Evolutionary conservation across 2,329 filamentous ascomycete genomes (phyloP), one percentile per base, ranked within the genome.

Genomic region (Ambrosiella beaveri): DNA sequence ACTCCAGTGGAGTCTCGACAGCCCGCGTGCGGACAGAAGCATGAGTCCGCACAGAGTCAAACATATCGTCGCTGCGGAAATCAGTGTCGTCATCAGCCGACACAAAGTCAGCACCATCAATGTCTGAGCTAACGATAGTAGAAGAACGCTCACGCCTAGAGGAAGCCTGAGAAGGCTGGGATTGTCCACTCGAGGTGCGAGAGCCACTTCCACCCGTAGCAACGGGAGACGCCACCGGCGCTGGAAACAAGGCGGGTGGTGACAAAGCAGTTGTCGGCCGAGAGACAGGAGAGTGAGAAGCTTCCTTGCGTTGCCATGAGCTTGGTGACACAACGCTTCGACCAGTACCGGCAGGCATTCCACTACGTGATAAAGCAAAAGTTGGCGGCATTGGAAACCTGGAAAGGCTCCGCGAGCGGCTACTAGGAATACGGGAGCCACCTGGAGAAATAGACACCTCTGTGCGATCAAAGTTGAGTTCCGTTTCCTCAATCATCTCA

Each of bases 41-140:
- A 61, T 78, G 75, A 13, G 86, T 89, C 57, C 84, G 82, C 63
- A 88, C 70, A 37, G 86, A 89, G 71, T 90, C 86, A 68, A 82
- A 89, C 58, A 85, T 75, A 15, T 81, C 86, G 64, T 90, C 86
- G 67, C 85, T 88, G 69, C 82, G 84, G 65, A 84, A 81, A 66
- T 88, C 85, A n/a, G 81, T 82, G 64, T 88, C 86, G 58, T 88
- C 86, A 59, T 88, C 85, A 19, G 78, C 79, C 9, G 81, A 87
- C n/a, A 71, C 73, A 63, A 82, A 77, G 52, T 77, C 80, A 63
- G 80, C 78, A 61, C 73, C 73, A 61, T 88, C 84, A 65, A 79
- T 77, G 64, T 89, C 86, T 36, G 83, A 88, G 61, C 82, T 83
- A 61, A 81, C 79, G 62, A 84, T 74, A 36, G 82, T 85, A 27